A percentile compares a stretch with the other conserved stretches of the same genome.
phyloP scores from a whole-genome alignment of 2,329 filamentous ascomycete genomes.

The Colletotrichum plurivorum region DNA sequence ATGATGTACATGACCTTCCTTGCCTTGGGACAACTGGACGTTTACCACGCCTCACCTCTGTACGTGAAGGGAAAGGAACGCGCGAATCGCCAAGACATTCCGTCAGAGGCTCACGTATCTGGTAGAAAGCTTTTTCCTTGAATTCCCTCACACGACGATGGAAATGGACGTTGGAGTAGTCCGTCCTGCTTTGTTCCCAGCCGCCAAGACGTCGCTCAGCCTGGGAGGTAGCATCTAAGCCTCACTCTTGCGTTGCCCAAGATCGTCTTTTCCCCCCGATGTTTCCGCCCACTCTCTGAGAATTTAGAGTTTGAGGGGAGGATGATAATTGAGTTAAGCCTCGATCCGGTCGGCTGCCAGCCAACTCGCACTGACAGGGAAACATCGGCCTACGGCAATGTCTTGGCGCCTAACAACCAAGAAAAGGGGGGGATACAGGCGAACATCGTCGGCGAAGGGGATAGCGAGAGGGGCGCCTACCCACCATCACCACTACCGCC shows the following conservation, averaged over 20 bases:
- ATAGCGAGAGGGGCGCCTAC: too few relatives aligned
- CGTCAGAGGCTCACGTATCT: constrained; percentile 27
- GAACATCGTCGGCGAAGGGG: neutral
- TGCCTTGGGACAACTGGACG: too few relatives aligned
- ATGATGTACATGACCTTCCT: too few relatives aligned
- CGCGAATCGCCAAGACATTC: constrained; percentile 21
- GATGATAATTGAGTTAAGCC: constrained; percentile 3
- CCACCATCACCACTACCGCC: neutral
- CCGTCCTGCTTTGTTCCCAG: neutral
- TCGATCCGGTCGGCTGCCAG: constrained; percentile 4
- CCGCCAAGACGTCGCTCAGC: constrained; percentile 31
- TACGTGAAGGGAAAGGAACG: constrained; percentile 1
- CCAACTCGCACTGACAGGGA: neutral
- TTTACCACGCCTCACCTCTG: too few relatives aligned
- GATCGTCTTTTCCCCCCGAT: constrained; percentile 8
- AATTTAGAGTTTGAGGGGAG: constrained; percentile 4
- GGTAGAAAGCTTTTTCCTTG: constrained; percentile 28
- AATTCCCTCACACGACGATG: constrained; percentile 9
- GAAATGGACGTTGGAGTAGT: constrained; percentile 4
- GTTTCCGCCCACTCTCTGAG: neutral
- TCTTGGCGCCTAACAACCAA: constrained; percentile 17
- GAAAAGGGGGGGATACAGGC: neutral
- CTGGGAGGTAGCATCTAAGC: constrained; percentile 27
- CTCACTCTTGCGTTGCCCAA: constrained; percentile 26
- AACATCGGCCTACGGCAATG: constrained; percentile 17